Evolutionary conservation across 2,329 filamentous ascomycete species (phyloP).

Genomic region (Apiospora aurea): DNA sequence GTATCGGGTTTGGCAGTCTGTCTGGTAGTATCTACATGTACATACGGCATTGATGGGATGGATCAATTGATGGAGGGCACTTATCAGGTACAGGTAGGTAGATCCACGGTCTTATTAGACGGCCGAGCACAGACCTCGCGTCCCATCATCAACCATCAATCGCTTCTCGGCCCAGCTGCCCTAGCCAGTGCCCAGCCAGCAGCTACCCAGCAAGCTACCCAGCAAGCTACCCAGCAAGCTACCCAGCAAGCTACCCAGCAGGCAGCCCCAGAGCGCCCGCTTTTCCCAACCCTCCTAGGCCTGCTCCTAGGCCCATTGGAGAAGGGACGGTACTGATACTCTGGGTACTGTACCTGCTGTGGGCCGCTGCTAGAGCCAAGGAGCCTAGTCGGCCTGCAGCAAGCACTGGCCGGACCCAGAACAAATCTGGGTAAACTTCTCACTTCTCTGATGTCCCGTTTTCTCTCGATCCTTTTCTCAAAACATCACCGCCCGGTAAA

Average conservation of each 20-base stretch:
- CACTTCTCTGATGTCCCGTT: conserved; percentile 1
- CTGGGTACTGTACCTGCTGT: neutral
- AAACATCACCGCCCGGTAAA: conserved; percentile 14
- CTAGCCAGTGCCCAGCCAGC: neutral
- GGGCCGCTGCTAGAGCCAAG: neutral
- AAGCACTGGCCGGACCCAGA: conserved; percentile 16
- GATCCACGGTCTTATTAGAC: conserved; percentile 10
- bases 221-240: neutral
- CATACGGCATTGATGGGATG: too few species aligned
- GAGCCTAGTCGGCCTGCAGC: neutral
- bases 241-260: neutral
- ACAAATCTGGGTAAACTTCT: conserved; percentile 23
- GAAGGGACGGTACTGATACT: neutral
- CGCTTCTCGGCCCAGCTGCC: conserved; percentile 8
- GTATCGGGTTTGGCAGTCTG: neutral
- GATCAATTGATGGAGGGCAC: too few species aligned
- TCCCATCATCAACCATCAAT: conserved; percentile 1
- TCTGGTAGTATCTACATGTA: too few species aligned
- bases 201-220: neutral
- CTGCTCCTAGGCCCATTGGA: neutral
- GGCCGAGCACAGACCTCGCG: neutral
- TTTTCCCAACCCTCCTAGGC: conserved; percentile 2
- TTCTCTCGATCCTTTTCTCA: conserved; percentile 21
- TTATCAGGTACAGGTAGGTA: too few species aligned
- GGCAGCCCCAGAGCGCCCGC: neutral